Conservation (phyloP, 2,329 filamentous ascomycete species). For the Gaeumannomyces sp. region DNA sequence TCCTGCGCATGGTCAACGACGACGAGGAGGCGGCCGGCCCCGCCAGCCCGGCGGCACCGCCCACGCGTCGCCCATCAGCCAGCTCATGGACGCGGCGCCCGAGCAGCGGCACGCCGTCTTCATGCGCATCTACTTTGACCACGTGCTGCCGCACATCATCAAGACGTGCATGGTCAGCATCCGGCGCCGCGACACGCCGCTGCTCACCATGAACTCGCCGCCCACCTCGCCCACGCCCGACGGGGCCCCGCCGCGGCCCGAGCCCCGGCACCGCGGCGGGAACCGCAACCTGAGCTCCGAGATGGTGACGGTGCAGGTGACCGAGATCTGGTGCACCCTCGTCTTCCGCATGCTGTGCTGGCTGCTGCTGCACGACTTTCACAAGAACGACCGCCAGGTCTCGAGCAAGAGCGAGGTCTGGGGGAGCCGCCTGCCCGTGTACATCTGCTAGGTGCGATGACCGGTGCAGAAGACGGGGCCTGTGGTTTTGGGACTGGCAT, state of each 20-base stretch:
- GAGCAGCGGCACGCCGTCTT: constrained; percentile 44
- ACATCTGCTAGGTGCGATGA: constrained; percentile 32
- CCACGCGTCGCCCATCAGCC: constrained; percentile 29
- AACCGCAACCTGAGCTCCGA: not conserved
- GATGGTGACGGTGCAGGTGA: constrained; percentile 13
- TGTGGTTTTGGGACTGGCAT: not conserved
- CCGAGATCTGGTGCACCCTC: constrained; percentile 48
- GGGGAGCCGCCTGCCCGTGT: constrained; percentile 50
- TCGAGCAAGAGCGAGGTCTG: constrained; percentile 44
- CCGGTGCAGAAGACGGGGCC: not conserved
- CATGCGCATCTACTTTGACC: constrained; percentile 46
- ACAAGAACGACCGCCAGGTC: constrained; percentile 46
- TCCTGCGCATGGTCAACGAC: constrained; percentile 39
- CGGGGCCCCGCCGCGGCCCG: not conserved
- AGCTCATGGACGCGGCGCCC: constrained; percentile 39
- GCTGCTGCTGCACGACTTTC: constrained; percentile 51
- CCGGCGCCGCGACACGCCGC: constrained; percentile 10
- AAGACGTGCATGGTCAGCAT: constrained; percentile 15
- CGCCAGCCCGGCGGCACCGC: not conserved
- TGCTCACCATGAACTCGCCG: not conserved
- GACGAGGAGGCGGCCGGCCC: constrained; percentile 19
- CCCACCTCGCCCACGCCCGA: not conserved
- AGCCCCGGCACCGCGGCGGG: not conserved
- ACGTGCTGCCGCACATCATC: constrained; percentile 35
- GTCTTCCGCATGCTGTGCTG: constrained; percentile 54